Evolutionary conservation across 2,329 filamentous ascomycete genomes (phyloP), one percentile per base, ranked within the genome.

Genomic region (Epichloe typhina): DNA sequence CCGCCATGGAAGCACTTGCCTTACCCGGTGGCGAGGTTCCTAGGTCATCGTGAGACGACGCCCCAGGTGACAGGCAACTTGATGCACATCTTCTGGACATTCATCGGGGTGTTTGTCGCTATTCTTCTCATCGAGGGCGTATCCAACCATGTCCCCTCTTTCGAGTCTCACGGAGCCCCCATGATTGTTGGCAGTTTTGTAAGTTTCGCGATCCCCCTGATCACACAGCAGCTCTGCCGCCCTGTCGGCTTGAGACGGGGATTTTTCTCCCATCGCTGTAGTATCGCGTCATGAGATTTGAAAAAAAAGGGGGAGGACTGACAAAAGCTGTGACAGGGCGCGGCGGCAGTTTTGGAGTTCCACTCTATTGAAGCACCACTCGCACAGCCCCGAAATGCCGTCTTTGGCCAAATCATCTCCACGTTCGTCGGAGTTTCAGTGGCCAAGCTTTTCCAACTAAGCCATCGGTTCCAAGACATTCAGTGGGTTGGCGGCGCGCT

Each of bases 311-410:
- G n/a, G 19, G 5, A 21, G 39, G 15, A 43, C 39, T 42, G 26
- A 47, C 17, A 35, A 2, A 1, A n/a, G 12, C 3, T 5, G 4
- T n/a, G 5, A 17, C 33, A 85, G 82, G 85, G 85, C 48, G 85
- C 85, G 4, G 80, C 83, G 3, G 84, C 85, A 13, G 83, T 89
- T n/a, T 75, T 89, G 38, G 77, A 86, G 59, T 89, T 86, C 64
- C 82, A 82, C 58, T 74, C 79, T 45, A 82, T 88, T 57, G 80
- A 85, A 47, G 83, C 83, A 0, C 84, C 85, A 0, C 75, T 89
- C 31, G 74, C 84, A 0, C 85, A 89, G 59, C 86, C 86, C 1
- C 80, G 85, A 23, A 87, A 84, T 62, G 74, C 79, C 41, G 63
- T 89, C 13, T 54, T 83, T 6, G 82, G 83, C n/a, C 84, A 89